Base-by-base conservation (phyloP, 306 rosid species). In the Casuarina glauca region DNA sequence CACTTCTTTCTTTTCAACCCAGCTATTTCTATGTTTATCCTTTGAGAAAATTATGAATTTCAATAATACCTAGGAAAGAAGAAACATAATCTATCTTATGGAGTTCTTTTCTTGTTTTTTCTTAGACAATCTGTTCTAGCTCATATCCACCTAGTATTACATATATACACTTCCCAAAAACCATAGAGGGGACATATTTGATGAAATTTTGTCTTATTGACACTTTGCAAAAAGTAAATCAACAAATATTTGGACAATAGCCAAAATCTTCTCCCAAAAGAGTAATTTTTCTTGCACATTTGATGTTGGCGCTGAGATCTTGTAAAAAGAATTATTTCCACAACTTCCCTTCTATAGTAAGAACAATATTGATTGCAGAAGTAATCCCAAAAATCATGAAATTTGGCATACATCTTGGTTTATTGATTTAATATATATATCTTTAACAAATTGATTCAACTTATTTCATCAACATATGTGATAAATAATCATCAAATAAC, bases 231-330 rank as follows among this genome's bases (percentile, higher is more conserved):
- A 12, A 50, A 45, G 1, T 26, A 45, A 9, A 45, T 45, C 9
- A 45, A 45, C 9, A 45, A 4, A 4, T 45, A 4, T 9, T 45
- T 4, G 85, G 85, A 39, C 85, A 82, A 15, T 78, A 82, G 73
- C 85, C 77, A 6, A 79, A 39, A 8, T 82, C 85, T 52, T 82
- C 85, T 46, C 85, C 85, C 68, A 82, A 82, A 44, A 82, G 82
- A 77, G 79, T 77, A 44, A 77, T 77, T 68, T 39, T 82, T 26
- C 75, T 82, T 82, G 82, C 76, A 73, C 55, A 68, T 54, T 67
- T 78, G 76, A 62, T 82, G 79, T 78, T 77, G 76, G 60, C 60
- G 77, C 79, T 68, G 67, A n/a, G n/a, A 53, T 32, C 49, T 19
- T 62, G 38, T 50, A 16, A 38, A 26, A 1, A 75, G 53, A 69